Evolutionary conservation across 352 stramenopile species (phyloP).

Genomic region (Thraustochytrium striatum): DNA sequence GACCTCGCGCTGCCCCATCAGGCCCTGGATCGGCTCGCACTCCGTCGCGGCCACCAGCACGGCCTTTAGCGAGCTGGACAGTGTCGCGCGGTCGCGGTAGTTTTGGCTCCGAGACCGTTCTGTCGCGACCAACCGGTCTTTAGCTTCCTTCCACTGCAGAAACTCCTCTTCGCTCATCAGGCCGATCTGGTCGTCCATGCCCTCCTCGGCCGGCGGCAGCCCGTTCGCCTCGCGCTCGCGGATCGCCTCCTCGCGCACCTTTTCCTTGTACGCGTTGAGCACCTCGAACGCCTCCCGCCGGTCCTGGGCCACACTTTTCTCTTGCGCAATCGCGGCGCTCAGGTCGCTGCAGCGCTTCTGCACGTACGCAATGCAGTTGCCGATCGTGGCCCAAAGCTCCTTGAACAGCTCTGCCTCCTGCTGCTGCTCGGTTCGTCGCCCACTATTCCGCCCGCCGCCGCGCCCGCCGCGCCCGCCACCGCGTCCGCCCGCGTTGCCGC

Average conservation of each 20-base stretch:
- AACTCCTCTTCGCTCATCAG: constrained; percentile 21
- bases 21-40: not conserved
- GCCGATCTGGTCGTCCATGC: not conserved
- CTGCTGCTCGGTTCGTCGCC: not conserved
- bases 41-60: not conserved
- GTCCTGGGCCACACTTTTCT: not conserved
- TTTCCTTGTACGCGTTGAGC: constrained; percentile 4
- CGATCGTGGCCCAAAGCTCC: not conserved
- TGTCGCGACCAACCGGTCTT: not conserved
- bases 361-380: constrained; percentile 8
- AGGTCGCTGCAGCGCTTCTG: constrained; percentile 27
- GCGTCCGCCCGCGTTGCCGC: not conserved
- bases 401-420: constrained; percentile 12
- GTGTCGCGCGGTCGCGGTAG: constrained; percentile 12
- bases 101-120: constrained; percentile 11
- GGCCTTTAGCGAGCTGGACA: constrained; percentile 26
- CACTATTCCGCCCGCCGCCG: too few species aligned
- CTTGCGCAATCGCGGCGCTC: constrained; percentile 2
- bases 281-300: not conserved
- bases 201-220: not conserved
- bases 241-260: not conserved
- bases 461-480: not conserved
- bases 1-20: not conserved
- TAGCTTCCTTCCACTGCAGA: constrained; percentile 21
- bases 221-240: not conserved